These are phyloP conservation scores for Phytophthora ramorum DNA, from an alignment of 352 stramenopile species.

Conservation along the genomic window DNA sequence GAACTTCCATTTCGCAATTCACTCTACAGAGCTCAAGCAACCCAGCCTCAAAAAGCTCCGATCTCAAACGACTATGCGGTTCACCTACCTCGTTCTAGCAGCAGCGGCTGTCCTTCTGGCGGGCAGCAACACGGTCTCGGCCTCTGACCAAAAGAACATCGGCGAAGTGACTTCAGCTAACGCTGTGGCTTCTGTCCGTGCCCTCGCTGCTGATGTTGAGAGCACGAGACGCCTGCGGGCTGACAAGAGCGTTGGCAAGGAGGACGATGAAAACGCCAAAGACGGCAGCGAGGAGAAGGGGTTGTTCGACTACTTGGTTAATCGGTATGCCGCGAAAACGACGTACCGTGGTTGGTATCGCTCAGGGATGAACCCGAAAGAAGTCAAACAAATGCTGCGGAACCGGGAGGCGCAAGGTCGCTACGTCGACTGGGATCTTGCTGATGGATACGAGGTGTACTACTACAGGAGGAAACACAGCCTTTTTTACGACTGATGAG, in stretches of 20 bases:
- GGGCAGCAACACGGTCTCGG: background rate
- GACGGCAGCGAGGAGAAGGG: background rate
- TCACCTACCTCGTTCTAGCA: conserved; percentile 3
- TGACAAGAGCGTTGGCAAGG: background rate
- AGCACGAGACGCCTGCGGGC: background rate
- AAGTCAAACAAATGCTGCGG: background rate
- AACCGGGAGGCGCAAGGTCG: conserved; percentile 3
- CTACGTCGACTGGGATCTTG: conserved; percentile 8
- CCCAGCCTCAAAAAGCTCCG: background rate
- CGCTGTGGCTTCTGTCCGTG: background rate
- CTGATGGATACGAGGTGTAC: background rate
- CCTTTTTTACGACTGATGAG: background rate
- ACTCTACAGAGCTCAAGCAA: background rate
- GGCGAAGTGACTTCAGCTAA: background rate
- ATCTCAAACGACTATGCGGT: background rate
- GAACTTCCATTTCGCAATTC: conserved; percentile 1
- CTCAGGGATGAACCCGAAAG: background rate
- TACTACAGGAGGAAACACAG: background rate
- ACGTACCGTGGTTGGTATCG: conserved; percentile 4
- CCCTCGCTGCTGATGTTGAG: background rate
- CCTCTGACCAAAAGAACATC: background rate
- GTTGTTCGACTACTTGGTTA: conserved; percentile 4
- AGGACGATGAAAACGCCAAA: background rate
- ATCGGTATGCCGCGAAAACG: background rate
- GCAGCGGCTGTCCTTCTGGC: background rate